phyloP scores from a whole-genome alignment of 2,329 filamentous ascomycete species.

The Sarocladiaceae sp. region DNA sequence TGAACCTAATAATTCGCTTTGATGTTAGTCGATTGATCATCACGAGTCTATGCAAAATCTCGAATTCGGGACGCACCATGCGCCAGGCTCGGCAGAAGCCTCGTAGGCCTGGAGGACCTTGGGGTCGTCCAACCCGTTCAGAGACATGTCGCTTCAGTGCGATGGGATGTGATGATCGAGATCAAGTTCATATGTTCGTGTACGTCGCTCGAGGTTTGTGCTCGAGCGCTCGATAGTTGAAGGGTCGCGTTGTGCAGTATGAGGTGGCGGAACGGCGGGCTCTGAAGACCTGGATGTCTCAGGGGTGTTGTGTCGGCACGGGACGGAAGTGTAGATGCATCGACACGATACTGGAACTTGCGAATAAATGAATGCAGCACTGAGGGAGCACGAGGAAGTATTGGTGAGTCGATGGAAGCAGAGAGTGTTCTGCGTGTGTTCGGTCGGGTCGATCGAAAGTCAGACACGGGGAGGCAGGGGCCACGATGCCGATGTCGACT shows the following conservation, averaged over 20 bases:
- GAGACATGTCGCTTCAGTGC: conserved; percentile 61
- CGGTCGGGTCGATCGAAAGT: not conserved
- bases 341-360: not conserved
- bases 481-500: not conserved
- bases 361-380: not conserved
- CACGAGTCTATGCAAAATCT: not conserved
- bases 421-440: not conserved
- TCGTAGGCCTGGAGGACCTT: conserved; percentile 83
- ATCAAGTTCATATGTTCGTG: not conserved
- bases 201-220: not conserved
- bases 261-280: not conserved
- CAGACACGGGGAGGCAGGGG: not conserved
- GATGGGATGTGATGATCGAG: not conserved
- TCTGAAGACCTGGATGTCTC: conserved; percentile 1
- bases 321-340: not conserved
- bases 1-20: conserved; percentile 62
- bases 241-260: not conserved
- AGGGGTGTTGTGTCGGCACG: conserved; percentile 3
- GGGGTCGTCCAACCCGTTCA: conserved; percentile 86
- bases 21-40: not conserved
- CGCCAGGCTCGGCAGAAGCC: conserved; percentile 77
- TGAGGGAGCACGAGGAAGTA: not conserved
- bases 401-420: not conserved
- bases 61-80: conserved; percentile 69
- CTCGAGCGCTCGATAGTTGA: not conserved